Percentiles rank a stretch among this genome's conserved stretches.
These are phyloP conservation scores for Hypericum androsaemum DNA, from an alignment of 345 rosid genomes.

Conservation along the genomic window DNA sequence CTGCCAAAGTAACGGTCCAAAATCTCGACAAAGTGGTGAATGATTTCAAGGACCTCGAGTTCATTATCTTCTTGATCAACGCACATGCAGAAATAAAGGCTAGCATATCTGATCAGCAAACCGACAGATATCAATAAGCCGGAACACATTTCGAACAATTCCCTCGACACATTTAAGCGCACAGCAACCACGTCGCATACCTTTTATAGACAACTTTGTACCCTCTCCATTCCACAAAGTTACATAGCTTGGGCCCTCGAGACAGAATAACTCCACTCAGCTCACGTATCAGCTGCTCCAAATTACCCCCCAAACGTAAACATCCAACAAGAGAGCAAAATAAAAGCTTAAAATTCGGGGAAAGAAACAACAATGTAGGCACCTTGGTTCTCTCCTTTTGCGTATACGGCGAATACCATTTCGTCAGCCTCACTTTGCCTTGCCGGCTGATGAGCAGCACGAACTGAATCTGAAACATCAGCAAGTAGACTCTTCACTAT, in stretches of 20 bases:
- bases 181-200: background rate
- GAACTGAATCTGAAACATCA: constrained; percentile 55
- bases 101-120: background rate
- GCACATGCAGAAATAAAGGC: background rate
- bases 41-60: constrained; percentile 19
- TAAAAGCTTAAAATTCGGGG: background rate
- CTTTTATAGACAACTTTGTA: constrained; percentile 18
- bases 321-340: background rate
- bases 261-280: constrained; percentile 13
- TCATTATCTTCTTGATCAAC: constrained; percentile 12
- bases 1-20: constrained; percentile 25
- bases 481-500: too few species aligned
- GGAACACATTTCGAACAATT: background rate
- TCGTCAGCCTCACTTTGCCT: constrained; percentile 93
- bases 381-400: constrained; percentile 91
- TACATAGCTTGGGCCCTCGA: constrained; percentile 33
- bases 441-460: constrained; percentile 94
- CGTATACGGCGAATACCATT: constrained; percentile 93
- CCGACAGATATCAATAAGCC: background rate
- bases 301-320: too few species aligned
- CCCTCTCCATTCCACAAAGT: constrained; percentile 57
- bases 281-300: constrained; percentile 21
- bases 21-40: constrained; percentile 23
- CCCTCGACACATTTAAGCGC: too few species aligned
- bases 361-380: background rate